Evolutionary conservation across 305 asterid species (phyloP), one percentile per base, ranked within the genome.

Genomic region (Fraxinus ornus): DNA sequence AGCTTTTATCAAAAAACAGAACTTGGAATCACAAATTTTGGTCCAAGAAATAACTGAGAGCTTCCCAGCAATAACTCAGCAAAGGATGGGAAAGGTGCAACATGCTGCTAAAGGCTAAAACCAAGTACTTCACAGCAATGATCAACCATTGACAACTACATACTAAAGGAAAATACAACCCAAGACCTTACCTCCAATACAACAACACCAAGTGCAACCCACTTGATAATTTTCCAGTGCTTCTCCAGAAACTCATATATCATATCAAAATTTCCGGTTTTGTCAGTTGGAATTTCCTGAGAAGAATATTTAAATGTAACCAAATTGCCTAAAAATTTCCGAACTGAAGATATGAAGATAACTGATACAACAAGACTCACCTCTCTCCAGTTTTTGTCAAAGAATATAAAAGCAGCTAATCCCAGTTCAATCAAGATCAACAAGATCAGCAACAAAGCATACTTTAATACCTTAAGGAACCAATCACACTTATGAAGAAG

Each of bases 321-420:
- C 66, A 87, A 84, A 84, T 55, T 35, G 80, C 73, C 47, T 57
- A 75, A 64, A 7, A 47, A 35, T 5, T 73, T 78, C 57, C 28
- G 57, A 79, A 82, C 78, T 49, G 80, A 80, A 83, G 68, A 79
- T 64, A 36, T 66, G 21, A 12, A 21, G 24, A 66, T 66, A 66
- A 83, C 68, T 75, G 30, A 7, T 35, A 60, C 5, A 78, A 30
- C 66, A 79, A 70, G 44, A 83, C 92, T 83, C 80, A 93, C 99
- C 91, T 93, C 91, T 88, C 81, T 88, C 99, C 99, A 97, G 93
- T 90, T 92, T 87, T 93, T 90, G 90, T 97, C 97, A 79, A 97
- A 97, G 91, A 97, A 97, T 82, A 97, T 88, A 81, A 93, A 97
- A 81, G 92, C 98, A 79, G 98, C 98, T 80, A 79, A 77, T 83